phyloP scores from a whole-genome alignment of 2,329 filamentous ascomycete genomes.

The Stachybotrys chlorohalonatus region DNA sequence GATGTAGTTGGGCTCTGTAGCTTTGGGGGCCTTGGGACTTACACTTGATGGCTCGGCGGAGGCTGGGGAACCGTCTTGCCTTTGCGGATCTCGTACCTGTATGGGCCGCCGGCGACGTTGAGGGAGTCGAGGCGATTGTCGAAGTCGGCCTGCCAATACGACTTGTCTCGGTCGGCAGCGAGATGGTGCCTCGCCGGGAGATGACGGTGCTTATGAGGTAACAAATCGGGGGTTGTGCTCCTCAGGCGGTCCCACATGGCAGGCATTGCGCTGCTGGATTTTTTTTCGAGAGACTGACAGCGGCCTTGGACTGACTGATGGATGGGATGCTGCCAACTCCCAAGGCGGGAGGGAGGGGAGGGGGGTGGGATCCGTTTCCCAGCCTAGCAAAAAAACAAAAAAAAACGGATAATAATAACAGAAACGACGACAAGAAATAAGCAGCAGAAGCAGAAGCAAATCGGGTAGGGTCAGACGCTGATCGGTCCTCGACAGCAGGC shows the following conservation, averaged over 20 bases:
- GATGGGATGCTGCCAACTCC: too few relatives aligned
- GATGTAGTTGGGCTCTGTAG: too few relatives aligned
- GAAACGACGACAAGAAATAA: not conserved
- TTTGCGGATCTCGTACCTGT: constrained; percentile 19
- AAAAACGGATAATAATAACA: not conserved
- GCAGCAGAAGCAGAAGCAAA: not conserved
- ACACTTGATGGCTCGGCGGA: constrained; percentile 14
- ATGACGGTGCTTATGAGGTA: constrained; percentile 1
- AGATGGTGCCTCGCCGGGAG: not conserved
- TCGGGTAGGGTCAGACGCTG: not conserved
- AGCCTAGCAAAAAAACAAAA: not conserved
- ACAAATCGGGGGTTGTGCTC: not conserved
- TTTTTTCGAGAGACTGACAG: not conserved
- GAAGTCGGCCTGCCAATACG: constrained; percentile 6
- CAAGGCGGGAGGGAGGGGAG: not conserved
- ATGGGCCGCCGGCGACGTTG: constrained; percentile 15
- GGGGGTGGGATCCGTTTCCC: not conserved
- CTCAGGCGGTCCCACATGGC: constrained; percentile 8
- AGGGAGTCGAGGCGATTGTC: constrained; percentile 19
- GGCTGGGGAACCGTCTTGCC: constrained; percentile 21
- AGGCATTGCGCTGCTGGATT: not conserved
- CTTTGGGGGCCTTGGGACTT: constrained; percentile 8
- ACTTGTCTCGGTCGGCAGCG: not conserved
- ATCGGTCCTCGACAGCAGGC: not conserved
- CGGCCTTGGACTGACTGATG: too few relatives aligned